phyloP scores from a whole-genome alignment of 2,329 filamentous ascomycete genomes.

The Epichloe sibirici region DNA sequence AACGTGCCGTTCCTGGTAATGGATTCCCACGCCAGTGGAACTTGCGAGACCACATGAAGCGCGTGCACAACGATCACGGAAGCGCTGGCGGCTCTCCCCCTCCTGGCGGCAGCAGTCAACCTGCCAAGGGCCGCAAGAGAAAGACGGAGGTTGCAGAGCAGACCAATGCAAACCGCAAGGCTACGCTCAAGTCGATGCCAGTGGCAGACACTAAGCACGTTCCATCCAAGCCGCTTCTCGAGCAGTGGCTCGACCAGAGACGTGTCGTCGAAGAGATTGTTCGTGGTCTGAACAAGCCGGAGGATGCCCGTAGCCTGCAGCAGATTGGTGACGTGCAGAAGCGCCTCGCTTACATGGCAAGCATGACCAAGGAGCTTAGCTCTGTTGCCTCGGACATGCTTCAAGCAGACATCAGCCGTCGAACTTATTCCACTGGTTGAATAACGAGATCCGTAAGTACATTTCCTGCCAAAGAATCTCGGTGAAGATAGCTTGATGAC shows the following conservation, averaged over 20 bases:
- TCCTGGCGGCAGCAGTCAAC: constrained; percentile 17
- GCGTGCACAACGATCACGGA: constrained; percentile 63
- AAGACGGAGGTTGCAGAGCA: constrained; percentile 39
- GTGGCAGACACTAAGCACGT: constrained; percentile 21
- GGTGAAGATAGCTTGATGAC: not conserved
- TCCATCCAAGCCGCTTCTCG: constrained; percentile 29
- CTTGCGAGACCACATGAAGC: constrained; percentile 91
- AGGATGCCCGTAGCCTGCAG: constrained; percentile 40
- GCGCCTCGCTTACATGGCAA: constrained; percentile 38
- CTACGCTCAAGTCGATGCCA: constrained; percentile 29
- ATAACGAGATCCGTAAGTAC: not conserved
- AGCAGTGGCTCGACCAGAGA: constrained; percentile 51
- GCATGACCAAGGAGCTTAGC: constrained; percentile 24
- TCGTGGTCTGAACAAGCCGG: constrained; percentile 34
- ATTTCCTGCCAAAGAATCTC: not conserved
- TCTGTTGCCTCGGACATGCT: not conserved
- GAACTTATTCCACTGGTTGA: constrained; percentile 4
- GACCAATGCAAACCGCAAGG: constrained; percentile 33
- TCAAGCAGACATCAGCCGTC: not conserved
- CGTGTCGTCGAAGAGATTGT: constrained; percentile 50
- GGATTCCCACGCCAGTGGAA: constrained; percentile 96
- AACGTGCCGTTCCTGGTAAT: constrained; percentile 68
- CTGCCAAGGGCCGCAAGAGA: constrained; percentile 42
- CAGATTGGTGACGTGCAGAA: constrained; percentile 39
- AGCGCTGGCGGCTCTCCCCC: constrained; percentile 30